phyloP scores from a whole-genome alignment of 2,329 filamentous ascomycete genomes.

The Trichoderma sp. region DNA sequence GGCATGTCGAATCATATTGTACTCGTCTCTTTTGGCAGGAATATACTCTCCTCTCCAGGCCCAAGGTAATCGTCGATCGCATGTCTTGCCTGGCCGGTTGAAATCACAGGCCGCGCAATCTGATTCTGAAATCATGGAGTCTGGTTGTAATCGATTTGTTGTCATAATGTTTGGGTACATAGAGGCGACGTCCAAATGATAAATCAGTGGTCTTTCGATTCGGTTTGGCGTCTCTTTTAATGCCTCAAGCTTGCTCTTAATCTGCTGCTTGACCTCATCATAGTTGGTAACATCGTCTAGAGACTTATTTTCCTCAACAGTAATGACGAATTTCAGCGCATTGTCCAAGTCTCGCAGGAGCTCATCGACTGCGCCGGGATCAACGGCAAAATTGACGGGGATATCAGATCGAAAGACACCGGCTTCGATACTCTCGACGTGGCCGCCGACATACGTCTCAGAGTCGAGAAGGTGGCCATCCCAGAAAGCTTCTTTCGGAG shows the following conservation, averaged over 20 bases:
- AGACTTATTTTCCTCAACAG: slow-evolving; percentile 81
- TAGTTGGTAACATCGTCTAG: slow-evolving; percentile 81
- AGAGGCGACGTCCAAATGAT: slow-evolving; percentile 96
- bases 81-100: slow-evolving; percentile 95
- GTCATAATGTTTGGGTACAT: slow-evolving; percentile 99
- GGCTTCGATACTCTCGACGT: slow-evolving; percentile 98
- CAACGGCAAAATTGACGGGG: slow-evolving; percentile 90
- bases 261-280: slow-evolving; percentile 82
- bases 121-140: slow-evolving; percentile 98
- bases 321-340: slow-evolving; percentile 84
- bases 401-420: slow-evolving; percentile 97
- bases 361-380: slow-evolving; percentile 86
- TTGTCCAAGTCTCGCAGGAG: slow-evolving; percentile 83
- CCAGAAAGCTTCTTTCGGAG: slow-evolving; percentile 91
- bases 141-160: slow-evolving; percentile 93
- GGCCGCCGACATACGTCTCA: slow-evolving; percentile 96
- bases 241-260: slow-evolving; percentile 68
- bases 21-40: slow-evolving; percentile 94
- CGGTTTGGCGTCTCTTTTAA: slow-evolving; percentile 84
- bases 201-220: slow-evolving; percentile 85
- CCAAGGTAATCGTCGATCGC: slow-evolving; percentile 93
- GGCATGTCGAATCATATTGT: slow-evolving; percentile 96
- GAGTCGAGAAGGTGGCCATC: slow-evolving; percentile 95
- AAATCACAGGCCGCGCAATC: slow-evolving; percentile 98
- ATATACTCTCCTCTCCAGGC: slow-evolving; percentile 97